These are phyloP conservation scores for Hamigera avellanea DNA, from an alignment of 495 filamentous ascomycete genomes.

Conservation along the genomic window DNA sequence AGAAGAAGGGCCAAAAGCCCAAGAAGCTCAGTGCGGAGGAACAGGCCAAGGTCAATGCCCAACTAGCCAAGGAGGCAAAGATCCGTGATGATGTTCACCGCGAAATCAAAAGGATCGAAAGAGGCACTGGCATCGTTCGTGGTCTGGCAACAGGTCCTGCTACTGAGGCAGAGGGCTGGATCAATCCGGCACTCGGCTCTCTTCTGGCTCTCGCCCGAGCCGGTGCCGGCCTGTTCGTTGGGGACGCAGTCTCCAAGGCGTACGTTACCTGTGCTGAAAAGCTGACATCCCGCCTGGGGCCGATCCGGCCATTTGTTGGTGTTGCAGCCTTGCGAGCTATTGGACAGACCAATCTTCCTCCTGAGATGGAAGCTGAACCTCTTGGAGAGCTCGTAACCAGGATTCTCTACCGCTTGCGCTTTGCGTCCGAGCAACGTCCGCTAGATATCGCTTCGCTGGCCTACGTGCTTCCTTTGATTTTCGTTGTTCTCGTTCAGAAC, in stretches of 20 bases:
- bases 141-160: slow-evolving; percentile 76
- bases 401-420: slow-evolving; percentile 80
- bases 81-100: slow-evolving; percentile 60
- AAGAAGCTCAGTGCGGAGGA: slow-evolving; percentile 88
- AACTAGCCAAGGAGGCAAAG: slow-evolving; percentile 72
- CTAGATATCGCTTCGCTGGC: slow-evolving; percentile 77
- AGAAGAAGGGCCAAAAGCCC: slow-evolving; percentile 81
- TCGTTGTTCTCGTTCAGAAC: slow-evolving; percentile 61
- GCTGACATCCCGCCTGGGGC: slow-evolving; percentile 63
- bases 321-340: slow-evolving; percentile 72
- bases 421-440: slow-evolving; percentile 81
- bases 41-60: slow-evolving; percentile 78
- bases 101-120: slow-evolving; percentile 54
- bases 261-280: slow-evolving; percentile 68
- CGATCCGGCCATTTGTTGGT: slow-evolving; percentile 69
- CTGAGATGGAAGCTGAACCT: slow-evolving; percentile 62
- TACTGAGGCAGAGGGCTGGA: slow-evolving; percentile 74
- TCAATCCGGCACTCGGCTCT: slow-evolving; percentile 60
- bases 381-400: slow-evolving; percentile 79
- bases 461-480: slow-evolving; percentile 75
- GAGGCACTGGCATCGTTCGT: slow-evolving; percentile 75
- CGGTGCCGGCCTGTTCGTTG: slow-evolving; percentile 70
- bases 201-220: slow-evolving; percentile 61
- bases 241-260: slow-evolving; percentile 62
- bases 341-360: slow-evolving; percentile 57